Percentiles rank a stretch among this genome's conserved stretches.
These are phyloP conservation scores for Alternaria infectoria DNA, from an alignment of 2,329 filamentous ascomycete species.

Conservation along the genomic window DNA sequence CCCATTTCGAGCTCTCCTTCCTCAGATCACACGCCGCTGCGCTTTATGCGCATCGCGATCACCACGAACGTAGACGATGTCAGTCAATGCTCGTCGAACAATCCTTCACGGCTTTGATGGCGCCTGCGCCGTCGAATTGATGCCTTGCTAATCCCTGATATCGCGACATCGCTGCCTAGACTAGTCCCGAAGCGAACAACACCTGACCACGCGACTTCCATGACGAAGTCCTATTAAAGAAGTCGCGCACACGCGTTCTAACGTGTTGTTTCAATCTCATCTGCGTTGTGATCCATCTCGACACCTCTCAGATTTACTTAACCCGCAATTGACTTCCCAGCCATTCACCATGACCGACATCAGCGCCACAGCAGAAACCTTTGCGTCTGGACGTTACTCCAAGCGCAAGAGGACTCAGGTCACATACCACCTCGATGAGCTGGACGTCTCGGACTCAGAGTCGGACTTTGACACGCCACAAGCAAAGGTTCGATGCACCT, in stretches of 20 bases:
- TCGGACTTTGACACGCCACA: conserved; percentile 23
- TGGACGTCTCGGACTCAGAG: conserved; percentile 28
- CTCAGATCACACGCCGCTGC: not conserved
- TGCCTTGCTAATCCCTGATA: conserved; percentile 37
- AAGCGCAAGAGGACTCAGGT: conserved; percentile 45
- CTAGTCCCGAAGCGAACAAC: conserved; percentile 29
- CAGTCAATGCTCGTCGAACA: no score
- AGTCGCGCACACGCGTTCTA: conserved; percentile 21
- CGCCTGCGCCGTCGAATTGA: conserved; percentile 23
- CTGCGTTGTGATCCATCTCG: conserved; percentile 7
- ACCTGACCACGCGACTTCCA: conserved; percentile 19
- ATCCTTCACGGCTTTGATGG: not conserved
- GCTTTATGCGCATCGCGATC: not conserved
- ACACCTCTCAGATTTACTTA: not conserved
- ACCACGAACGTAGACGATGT: not conserved
- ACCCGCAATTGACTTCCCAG: not conserved
- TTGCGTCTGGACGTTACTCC: conserved; percentile 33
- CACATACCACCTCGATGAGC: conserved; percentile 35
- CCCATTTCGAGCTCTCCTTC: not conserved
- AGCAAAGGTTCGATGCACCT: conserved; percentile 33
- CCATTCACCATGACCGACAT: conserved; percentile 23
- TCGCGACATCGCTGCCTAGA: conserved; percentile 40
- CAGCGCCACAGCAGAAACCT: conserved; percentile 11
- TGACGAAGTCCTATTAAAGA: conserved; percentile 25
- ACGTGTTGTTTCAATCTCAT: conserved; percentile 27